Evolutionary conservation across 148 eudicot genomes (phyloP).

Genomic region (Nepenthes mirabilis): DNA sequence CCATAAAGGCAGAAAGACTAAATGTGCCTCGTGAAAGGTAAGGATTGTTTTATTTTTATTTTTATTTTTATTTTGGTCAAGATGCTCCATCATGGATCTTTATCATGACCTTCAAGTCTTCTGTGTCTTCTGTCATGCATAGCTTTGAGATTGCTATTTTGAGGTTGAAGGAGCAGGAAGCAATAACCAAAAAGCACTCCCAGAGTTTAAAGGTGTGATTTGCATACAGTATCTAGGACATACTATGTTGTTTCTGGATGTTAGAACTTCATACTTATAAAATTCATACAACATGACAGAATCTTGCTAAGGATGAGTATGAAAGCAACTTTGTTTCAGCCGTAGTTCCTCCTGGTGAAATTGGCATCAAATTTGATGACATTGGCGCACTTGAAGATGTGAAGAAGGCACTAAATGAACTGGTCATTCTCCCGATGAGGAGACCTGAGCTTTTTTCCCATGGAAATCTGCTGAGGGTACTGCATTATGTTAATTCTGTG

Average conservation of each 20-base stretch:
- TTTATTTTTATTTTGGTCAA: conserved; percentile 1
- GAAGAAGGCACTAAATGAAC: conserved; percentile 82
- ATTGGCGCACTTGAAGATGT: conserved; percentile 99
- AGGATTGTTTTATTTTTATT: neutral
- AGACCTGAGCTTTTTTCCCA: conserved; percentile 91
- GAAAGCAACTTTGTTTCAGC: conserved; percentile 94
- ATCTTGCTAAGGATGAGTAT: conserved; percentile 94
- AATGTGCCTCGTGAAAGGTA: conserved; percentile 75
- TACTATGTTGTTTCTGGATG: neutral
- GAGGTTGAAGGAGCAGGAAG: conserved; percentile 78
- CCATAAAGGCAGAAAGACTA: conserved; percentile 54
- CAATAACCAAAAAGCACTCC: conserved; percentile 58
- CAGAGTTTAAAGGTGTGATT: conserved; percentile 66
- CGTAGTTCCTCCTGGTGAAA: conserved; percentile 94
- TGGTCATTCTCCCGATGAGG: conserved; percentile 95
- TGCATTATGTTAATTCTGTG: conserved; percentile 2
- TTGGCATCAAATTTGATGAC: conserved; percentile 87
- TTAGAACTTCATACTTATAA: conserved; percentile 1
- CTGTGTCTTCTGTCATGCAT: conserved; percentile 7
- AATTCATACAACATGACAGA: conserved; percentile 29
- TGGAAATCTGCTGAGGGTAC: conserved; percentile 95
- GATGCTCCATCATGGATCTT: neutral
- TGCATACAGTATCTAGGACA: neutral
- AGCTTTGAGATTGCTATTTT: conserved; percentile 80
- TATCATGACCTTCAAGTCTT: neutral